A percentile compares a stretch with the other conserved stretches of the same genome.
Evolutionary conservation across 345 rosid species (phyloP).

Genomic region (Hibiscus mutabilis): DNA sequence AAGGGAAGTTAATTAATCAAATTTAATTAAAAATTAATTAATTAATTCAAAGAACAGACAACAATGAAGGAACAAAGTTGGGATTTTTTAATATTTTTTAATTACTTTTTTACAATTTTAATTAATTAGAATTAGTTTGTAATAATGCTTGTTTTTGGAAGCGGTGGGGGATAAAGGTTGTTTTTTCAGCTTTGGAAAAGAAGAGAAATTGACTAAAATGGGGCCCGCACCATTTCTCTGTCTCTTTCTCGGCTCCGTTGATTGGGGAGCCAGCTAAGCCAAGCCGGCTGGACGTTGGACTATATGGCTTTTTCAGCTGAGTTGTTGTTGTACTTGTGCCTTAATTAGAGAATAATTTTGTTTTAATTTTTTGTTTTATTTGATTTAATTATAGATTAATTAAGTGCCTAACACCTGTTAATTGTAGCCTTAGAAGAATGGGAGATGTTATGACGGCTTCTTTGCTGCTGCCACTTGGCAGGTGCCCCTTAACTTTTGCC

Average conservation of each 20-base stretch:
- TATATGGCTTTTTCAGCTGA: neutral
- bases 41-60: neutral
- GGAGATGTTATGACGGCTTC: slow-evolving; percentile 28
- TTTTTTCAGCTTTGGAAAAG: neutral
- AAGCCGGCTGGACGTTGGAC: neutral
- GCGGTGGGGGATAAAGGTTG: neutral
- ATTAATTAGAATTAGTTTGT: too few relatives aligned
- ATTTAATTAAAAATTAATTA: too few relatives aligned
- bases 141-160: slow-evolving; percentile 19
- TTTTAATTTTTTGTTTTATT: neutral
- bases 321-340: neutral
- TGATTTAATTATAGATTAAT: neutral
- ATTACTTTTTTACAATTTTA: too few relatives aligned
- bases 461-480: slow-evolving; percentile 7
- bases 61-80: neutral
- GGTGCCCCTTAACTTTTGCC: neutral
- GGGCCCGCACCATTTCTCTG: neutral
- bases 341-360: neutral
- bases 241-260: too few relatives aligned
- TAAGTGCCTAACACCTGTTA: slow-evolving; percentile 29
- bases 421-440: slow-evolving; percentile 22
- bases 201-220: slow-evolving; percentile 6
- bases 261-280: neutral
- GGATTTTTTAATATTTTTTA: slow-evolving; percentile 6
- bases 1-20: neutral